A percentile compares a stretch with the other conserved stretches of the same genome.
Conservation (phyloP, 2,329 filamentous ascomycete species). For the Colletotrichum liaoningense region DNA sequence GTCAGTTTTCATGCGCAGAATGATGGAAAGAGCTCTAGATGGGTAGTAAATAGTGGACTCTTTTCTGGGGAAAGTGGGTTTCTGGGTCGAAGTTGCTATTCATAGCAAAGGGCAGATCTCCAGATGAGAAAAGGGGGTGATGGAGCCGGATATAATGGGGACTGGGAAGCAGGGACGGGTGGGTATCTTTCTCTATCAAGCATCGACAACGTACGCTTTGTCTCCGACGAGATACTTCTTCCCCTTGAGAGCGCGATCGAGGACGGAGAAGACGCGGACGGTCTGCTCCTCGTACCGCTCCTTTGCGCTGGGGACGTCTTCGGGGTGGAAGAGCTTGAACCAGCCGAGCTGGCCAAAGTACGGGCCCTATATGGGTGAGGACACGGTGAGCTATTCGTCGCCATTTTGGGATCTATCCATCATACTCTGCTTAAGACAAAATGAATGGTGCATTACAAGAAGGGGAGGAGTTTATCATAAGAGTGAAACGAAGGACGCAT, state of each 20-base stretch:
- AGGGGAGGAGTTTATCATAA: too few relatives aligned
- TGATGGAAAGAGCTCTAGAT: background rate
- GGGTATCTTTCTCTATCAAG: too few relatives aligned
- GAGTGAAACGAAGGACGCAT: background rate
- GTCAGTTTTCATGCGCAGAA: background rate
- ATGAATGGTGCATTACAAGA: too few relatives aligned
- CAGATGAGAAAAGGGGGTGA: conserved; percentile 5
- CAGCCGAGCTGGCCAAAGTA: conserved; percentile 56
- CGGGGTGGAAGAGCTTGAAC: conserved; percentile 46
- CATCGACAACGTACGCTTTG: conserved; percentile 42
- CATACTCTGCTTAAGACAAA: background rate
- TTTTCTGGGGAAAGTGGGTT: background rate
- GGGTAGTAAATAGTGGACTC: background rate
- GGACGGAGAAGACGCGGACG: conserved; percentile 44
- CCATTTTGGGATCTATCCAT: background rate
- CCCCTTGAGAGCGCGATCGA: conserved; percentile 46
- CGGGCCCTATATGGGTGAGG: conserved; percentile 46
- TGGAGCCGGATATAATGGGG: background rate
- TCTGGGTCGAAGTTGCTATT: background rate
- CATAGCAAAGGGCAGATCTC: background rate
- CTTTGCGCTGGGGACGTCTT: conserved; percentile 44
- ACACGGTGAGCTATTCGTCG: background rate
- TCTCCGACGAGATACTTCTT: conserved; percentile 50
- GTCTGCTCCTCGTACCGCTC: conserved; percentile 45
- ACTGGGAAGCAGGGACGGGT: background rate